These are phyloP conservation scores for Hypoxylon sp. DNA, from an alignment of 2,329 filamentous ascomycete genomes.

Conservation along the genomic window DNA sequence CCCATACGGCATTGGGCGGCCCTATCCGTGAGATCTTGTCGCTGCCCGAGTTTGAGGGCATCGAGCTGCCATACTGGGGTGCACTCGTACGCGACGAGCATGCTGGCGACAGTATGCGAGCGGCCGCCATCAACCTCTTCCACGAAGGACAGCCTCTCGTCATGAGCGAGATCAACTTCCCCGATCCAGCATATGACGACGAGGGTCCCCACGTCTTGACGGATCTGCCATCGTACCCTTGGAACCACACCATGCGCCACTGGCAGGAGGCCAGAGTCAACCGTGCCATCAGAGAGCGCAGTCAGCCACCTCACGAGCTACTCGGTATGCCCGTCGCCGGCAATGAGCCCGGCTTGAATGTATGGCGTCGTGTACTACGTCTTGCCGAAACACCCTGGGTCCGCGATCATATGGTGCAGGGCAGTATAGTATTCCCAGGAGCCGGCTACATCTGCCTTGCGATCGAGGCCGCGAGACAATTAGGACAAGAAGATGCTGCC, in stretches of 20 bases:
- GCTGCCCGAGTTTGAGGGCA: slow-evolving; percentile 3
- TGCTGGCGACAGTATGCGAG: neutral
- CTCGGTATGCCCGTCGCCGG: slow-evolving; percentile 19
- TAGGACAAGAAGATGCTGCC: neutral
- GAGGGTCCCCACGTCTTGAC: slow-evolving; percentile 2
- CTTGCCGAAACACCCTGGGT: slow-evolving; percentile 30
- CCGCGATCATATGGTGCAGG: slow-evolving; percentile 27
- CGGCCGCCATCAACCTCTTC: slow-evolving; percentile 5
- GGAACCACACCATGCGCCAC: slow-evolving; percentile 26
- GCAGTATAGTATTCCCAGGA: slow-evolving; percentile 25
- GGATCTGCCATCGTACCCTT: slow-evolving; percentile 33
- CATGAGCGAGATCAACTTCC: slow-evolving; percentile 14
- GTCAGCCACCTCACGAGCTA: slow-evolving; percentile 25
- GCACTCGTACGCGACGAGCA: slow-evolving; percentile 5
- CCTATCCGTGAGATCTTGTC: slow-evolving; percentile 42
- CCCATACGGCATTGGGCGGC: slow-evolving; percentile 48
- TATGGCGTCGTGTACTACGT: slow-evolving; percentile 23
- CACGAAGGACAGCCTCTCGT: slow-evolving; percentile 17
- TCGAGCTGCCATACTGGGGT: slow-evolving; percentile 22
- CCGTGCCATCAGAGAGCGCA: slow-evolving; percentile 12
- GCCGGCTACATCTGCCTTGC: slow-evolving; percentile 33
- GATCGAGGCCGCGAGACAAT: slow-evolving; percentile 27
- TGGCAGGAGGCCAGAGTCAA: slow-evolving; percentile 33
- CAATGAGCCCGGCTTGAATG: neutral
- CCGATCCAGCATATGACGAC: neutral